phyloP scores from a whole-genome alignment of 768 basidiomycete species.

The Cystobasidium tubakii region DNA sequence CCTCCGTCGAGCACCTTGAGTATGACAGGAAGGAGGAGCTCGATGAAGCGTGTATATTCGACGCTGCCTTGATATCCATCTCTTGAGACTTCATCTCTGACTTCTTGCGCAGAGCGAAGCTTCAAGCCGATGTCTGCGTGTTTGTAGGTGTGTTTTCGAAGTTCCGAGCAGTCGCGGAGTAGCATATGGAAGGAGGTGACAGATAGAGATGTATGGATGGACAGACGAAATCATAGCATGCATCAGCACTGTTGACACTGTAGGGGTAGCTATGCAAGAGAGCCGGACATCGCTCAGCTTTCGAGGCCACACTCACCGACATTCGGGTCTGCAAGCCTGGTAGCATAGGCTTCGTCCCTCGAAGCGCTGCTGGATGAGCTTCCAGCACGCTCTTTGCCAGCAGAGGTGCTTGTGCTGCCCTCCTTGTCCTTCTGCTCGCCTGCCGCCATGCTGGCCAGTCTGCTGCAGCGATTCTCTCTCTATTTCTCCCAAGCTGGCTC shows the following conservation, averaged over 20 bases:
- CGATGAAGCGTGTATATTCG: constrained; percentile 31
- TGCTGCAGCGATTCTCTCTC: background rate
- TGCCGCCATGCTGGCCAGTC: background rate
- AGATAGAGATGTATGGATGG: background rate
- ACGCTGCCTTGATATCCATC: constrained; percentile 28
- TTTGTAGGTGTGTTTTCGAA: background rate
- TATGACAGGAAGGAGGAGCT: constrained; percentile 35
- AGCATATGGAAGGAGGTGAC: background rate
- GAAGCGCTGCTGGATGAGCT: constrained; percentile 3
- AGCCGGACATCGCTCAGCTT: background rate
- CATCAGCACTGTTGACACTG: background rate
- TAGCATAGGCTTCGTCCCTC: constrained; percentile 30
- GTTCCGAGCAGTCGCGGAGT: background rate
- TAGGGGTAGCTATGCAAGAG: background rate
- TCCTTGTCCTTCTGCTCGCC: constrained; percentile 8
- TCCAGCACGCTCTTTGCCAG: constrained; percentile 17
- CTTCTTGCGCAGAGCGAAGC: constrained; percentile 29
- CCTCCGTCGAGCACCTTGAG: constrained; percentile 13
- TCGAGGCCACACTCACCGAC: constrained; percentile 20
- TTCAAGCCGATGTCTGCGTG: constrained; percentile 34
- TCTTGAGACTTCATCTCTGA: constrained; percentile 33
- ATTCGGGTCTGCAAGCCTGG: constrained; percentile 26
- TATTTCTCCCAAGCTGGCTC: background rate
- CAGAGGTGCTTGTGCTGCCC: constrained; percentile 1
- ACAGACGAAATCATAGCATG: background rate